Base-by-base conservation (phyloP, 2,329 filamentous ascomycete species). In the Nigrospora osmanthi region DNA sequence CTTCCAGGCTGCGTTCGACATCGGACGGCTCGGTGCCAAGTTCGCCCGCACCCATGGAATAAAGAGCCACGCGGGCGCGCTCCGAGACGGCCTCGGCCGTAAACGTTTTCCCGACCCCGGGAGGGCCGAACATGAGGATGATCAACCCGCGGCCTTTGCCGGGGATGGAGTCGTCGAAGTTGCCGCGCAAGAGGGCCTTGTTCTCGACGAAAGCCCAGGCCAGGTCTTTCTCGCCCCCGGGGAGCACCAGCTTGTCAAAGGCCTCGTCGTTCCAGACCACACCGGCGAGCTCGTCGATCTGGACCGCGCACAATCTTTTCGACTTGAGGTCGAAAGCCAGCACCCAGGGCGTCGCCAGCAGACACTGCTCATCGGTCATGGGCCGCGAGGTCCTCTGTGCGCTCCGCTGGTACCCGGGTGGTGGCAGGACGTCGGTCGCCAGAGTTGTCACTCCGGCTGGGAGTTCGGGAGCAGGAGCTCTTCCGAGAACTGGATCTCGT, bases 211-310 rank as follows among this genome's bases (percentile, higher is more conserved):
- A 73, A 1, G 72, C 70, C 11, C 70, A 63, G 50, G 76, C 69
- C 9, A 78, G 62, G 35, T 75, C 69, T 56, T 78, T 78, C 42
- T 74, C 66, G 30, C 70, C 70, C 1, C 64, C 52, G 1, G 70
- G 69, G 17, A 78, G 64, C 11, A 77, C 73, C 3, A 78, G 69
- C 5, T 63, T 68, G 35, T 66, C 58, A 41, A 78, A 78, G 9
- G 73, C 73, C 30, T 66, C 56, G 6, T 63, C 63, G 50, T 74
- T 73, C 68, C 73, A 79, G 34, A 60, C 49, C 40, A 76, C 69
- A 32, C 71, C 66, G 3, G 48, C 47, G 7, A 75, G 60, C 10
- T 67, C 55, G 38, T 73, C 70, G 40, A 76, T 60, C 49, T 64
- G 72, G 49, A 75, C 44, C 15, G 50, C 53, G 46, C 50, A 53